Evolutionary conservation across 805 yeast species (phyloP).

Genomic region (Teunomyces gatunensis): DNA sequence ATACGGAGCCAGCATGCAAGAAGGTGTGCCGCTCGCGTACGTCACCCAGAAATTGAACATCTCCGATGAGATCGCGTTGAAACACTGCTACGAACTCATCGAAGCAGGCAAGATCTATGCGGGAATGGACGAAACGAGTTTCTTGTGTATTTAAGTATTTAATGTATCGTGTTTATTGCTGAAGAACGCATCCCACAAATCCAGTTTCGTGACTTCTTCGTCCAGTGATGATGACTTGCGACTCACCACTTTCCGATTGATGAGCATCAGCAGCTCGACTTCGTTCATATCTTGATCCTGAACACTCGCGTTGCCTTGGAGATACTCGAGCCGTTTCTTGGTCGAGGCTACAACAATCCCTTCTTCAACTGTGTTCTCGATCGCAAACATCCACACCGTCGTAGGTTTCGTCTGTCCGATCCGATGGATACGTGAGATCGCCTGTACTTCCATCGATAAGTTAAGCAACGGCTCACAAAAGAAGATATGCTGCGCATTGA

Average conservation of each 20-base stretch:
- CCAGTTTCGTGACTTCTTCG: constrained; percentile 56
- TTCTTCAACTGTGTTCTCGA: constrained; percentile 84
- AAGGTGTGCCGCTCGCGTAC: constrained; percentile 70
- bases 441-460: constrained; percentile 84
- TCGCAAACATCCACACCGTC: constrained; percentile 88
- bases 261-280: constrained; percentile 55
- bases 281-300: constrained; percentile 17
- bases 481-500: constrained; percentile 90
- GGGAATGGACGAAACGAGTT: constrained; percentile 58
- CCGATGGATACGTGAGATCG: constrained; percentile 86
- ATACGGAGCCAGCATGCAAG: constrained; percentile 57
- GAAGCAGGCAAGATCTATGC: constrained; percentile 69
- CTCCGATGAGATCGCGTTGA: constrained; percentile 46
- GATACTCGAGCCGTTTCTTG: constrained; percentile 50
- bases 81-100: constrained; percentile 51
- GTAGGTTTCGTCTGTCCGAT: constrained; percentile 85
- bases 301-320: constrained; percentile 16
- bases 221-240: constrained; percentile 30
- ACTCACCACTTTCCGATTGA: constrained; percentile 46
- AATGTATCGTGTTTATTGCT: constrained; percentile 11
- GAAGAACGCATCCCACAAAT: constrained; percentile 64
- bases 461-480: constrained; percentile 91
- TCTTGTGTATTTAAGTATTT: constrained; percentile 6
- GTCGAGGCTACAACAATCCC: constrained; percentile 72
- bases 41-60: constrained; percentile 57